A percentile compares a stretch with the other conserved stretches of the same genome.
These are phyloP conservation scores for Nicotiana attenuata DNA, from an alignment of 257 asterid genomes.

Conservation along the genomic window DNA sequence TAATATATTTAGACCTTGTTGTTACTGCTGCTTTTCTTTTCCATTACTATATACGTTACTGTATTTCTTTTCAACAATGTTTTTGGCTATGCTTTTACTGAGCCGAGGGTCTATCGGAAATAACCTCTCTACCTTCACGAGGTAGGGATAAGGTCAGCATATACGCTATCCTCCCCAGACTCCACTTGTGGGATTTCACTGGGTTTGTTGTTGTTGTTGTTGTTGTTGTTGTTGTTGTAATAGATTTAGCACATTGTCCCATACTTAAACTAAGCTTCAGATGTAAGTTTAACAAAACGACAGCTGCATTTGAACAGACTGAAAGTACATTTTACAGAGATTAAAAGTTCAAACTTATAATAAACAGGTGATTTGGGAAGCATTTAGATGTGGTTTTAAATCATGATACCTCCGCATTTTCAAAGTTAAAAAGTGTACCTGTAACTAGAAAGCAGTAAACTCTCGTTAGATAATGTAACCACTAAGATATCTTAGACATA, in stretches of 20 bases:
- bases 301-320: neutral
- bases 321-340: neutral
- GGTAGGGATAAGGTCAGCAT: no score
- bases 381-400: neutral
- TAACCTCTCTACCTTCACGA: no score
- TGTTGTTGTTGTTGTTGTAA: no score
- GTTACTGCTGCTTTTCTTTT: no score
- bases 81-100: no score
- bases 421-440: neutral
- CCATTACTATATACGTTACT: no score
- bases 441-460: neutral
- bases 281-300: neutral
- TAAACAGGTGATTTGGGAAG: neutral
- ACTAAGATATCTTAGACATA: neutral
- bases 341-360: neutral
- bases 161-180: no score
- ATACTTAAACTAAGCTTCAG: neutral
- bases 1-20: neutral
- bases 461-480: neutral
- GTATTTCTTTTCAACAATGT: no score
- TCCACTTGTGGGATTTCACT: no score
- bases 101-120: no score
- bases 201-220: no score
- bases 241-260: neutral
- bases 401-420: neutral